phyloP scores from a whole-genome alignment of 345 rosid species.

The Populus ilicifolia region DNA sequence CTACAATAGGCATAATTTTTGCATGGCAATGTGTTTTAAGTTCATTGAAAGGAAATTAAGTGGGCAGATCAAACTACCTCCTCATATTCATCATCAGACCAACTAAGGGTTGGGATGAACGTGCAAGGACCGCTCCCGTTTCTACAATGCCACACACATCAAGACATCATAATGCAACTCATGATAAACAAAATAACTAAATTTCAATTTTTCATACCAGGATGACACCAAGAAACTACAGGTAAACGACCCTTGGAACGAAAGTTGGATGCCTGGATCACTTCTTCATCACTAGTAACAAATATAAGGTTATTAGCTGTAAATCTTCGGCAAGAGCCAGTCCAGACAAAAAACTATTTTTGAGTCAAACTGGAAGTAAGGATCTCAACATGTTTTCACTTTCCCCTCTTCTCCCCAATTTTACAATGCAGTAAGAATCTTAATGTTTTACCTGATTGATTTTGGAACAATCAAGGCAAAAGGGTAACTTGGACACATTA shows the following conservation, averaged over 20 bases:
- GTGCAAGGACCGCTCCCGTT: slow-evolving; percentile 95
- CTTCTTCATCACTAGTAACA: slow-evolving; percentile 69
- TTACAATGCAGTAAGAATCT: slow-evolving; percentile 8
- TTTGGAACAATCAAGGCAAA: slow-evolving; percentile 87
- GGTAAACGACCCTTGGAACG: slow-evolving; percentile 90
- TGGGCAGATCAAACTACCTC: slow-evolving; percentile 49
- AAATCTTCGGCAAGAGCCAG: slow-evolving; percentile 6
- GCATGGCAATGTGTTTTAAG: not conserved
- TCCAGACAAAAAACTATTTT: not conserved
- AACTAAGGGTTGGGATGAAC: slow-evolving; percentile 95
- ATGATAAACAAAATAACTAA: not conserved
- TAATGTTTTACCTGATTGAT: slow-evolving; percentile 55
- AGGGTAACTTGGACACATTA: slow-evolving; percentile 79
- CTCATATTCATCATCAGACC: slow-evolving; percentile 98
- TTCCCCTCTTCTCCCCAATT: not conserved
- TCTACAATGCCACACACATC: slow-evolving; percentile 35
- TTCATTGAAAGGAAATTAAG: not conserved
- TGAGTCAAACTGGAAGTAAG: slow-evolving; percentile 9
- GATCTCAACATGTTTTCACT: not conserved
- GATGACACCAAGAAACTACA: slow-evolving; percentile 92
- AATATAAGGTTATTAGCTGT: slow-evolving; percentile 17
- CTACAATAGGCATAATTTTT: not conserved
- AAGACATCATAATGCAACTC: slow-evolving; percentile 22
- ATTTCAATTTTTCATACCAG: slow-evolving; percentile 44
- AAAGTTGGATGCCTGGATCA: slow-evolving; percentile 78